Base-by-base conservation (phyloP, 2,329 filamentous ascomycete genomes). In the Trichocomaceae sp. region DNA sequence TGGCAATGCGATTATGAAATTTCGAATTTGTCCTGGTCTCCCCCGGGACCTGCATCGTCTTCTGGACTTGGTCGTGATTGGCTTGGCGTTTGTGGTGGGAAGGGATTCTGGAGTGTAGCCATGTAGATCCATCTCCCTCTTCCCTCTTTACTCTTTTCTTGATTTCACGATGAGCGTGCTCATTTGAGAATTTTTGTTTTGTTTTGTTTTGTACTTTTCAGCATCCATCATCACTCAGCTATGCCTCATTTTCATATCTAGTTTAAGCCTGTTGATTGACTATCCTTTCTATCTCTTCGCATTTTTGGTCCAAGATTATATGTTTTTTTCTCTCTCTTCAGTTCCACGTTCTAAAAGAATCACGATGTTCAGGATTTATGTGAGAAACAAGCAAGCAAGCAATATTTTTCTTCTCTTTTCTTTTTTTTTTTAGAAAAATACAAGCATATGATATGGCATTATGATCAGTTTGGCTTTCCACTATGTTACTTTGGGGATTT, bases 1-100 rank as follows among this genome's bases (percentile, higher is more conserved):
- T 77, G 74, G 74, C 67, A 75, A 53, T 76, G 71, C 57, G 72
- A 74, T 45, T 76, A 72, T 58, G 74, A 77, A 63, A 67, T 77
- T 5, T 72, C 72, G 22, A 77, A 76, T 59, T 66, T 77, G 52
- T 76, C 72, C 57, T 77, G 74, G 74, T 75, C 74, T 8, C 74
- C 74, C 12, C 67, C 70, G 45, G 67, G 66, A 7, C 67, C 69
- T n/a, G 66, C 70, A 31, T 71, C 66, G 41, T 60, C 56, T 48
- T 58, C 65, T 6, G 64, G 67, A 10, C 64, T 68, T 13, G 62
- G 67, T 10, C 67, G 69, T 12, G 70, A 73, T 59, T 74, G 72
- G 72, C 62, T 77, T 33, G 74, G 74, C 5, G 73, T 76, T 19
- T 75, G 73, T 56, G 73, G 73, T 22, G 74, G 74, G 26, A 67